Evolutionary conservation across 768 basidiomycete species (phyloP).

Genomic region (Clitopilus passeckerianus): DNA sequence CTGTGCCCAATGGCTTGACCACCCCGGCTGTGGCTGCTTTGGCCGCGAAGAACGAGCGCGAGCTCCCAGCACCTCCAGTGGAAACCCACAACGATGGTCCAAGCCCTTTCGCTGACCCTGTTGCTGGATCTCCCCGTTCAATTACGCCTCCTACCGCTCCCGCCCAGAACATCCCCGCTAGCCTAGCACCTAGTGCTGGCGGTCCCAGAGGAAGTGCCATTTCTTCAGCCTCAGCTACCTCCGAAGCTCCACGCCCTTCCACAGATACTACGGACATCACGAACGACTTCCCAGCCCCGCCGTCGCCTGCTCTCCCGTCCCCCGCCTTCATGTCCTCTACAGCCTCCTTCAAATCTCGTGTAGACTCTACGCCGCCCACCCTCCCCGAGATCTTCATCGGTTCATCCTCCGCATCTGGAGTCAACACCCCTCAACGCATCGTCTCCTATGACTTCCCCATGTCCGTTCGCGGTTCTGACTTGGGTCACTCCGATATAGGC

Average conservation of each 20-base stretch:
- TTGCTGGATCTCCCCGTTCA: conserved; percentile 4
- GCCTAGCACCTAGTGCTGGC: neutral
- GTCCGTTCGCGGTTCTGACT: conserved; percentile 28
- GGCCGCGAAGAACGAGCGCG: conserved; percentile 4
- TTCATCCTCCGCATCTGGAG: conserved; percentile 21
- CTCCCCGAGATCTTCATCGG: conserved; percentile 49
- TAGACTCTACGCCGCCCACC: conserved; percentile 45
- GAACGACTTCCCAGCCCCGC: conserved; percentile 33
- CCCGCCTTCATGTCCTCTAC: conserved; percentile 18
- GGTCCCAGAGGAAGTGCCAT: conserved; percentile 1
- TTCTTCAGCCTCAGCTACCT: neutral
- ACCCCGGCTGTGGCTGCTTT: conserved; percentile 23
- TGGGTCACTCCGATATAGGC: conserved; percentile 7
- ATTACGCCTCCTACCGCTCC: neutral
- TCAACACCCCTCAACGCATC: neutral
- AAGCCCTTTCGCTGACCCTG: conserved; percentile 24
- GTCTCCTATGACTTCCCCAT: conserved; percentile 7
- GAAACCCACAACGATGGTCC: neutral
- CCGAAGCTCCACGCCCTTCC: conserved; percentile 4
- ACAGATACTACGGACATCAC: conserved; percentile 16
- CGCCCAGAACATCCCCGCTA: conserved; percentile 5
- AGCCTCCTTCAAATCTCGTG: conserved; percentile 29
- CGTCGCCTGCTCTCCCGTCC: conserved; percentile 32
- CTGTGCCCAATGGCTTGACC: conserved; percentile 28
- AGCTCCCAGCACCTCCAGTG: conserved; percentile 4